Evolutionary conservation across 2,329 filamentous ascomycete species (phyloP).

Genomic region (Epichloe coenophiala): DNA sequence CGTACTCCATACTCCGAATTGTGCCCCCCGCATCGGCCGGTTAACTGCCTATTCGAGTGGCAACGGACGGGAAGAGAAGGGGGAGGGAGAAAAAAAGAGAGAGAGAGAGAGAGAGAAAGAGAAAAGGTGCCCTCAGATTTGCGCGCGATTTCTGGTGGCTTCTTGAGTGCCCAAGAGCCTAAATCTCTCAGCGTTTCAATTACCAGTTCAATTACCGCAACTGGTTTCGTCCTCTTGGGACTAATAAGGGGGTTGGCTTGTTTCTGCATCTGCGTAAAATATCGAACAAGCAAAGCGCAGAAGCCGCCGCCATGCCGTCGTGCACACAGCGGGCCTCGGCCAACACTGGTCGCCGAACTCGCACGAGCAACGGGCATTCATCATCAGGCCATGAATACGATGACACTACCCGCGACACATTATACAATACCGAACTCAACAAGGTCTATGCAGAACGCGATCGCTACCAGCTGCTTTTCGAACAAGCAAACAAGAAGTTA

Average conservation of each 20-base stretch:
- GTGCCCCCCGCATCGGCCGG: not conserved
- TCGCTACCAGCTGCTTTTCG: slow-evolving; percentile 13
- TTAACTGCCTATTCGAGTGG: not conserved
- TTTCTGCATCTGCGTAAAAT: not conserved
- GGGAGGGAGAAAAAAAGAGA: not conserved
- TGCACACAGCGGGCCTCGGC: slow-evolving; percentile 8
- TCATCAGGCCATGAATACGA: slow-evolving; percentile 6
- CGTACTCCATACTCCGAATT: not conserved
- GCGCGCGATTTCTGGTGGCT: not conserved
- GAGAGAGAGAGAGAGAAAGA: not conserved
- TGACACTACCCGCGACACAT: slow-evolving; percentile 9
- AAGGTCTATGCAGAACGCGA: slow-evolving; percentile 11
- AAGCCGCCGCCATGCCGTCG: slow-evolving; percentile 6
- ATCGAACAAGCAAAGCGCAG: not conserved
- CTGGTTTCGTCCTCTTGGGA: not conserved
- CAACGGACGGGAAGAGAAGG: not conserved
- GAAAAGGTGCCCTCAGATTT: not conserved
- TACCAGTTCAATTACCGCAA: not conserved
- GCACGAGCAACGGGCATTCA: not conserved
- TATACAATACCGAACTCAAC: slow-evolving; percentile 13
- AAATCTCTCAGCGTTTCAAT: not conserved
- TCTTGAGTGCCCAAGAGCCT: not conserved
- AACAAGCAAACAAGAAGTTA: slow-evolving; percentile 17
- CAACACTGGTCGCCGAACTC: slow-evolving; percentile 8
- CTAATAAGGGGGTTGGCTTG: not conserved